Conservation (phyloP, 805 yeast genomes). For the Barnettozyma siamensis region DNA sequence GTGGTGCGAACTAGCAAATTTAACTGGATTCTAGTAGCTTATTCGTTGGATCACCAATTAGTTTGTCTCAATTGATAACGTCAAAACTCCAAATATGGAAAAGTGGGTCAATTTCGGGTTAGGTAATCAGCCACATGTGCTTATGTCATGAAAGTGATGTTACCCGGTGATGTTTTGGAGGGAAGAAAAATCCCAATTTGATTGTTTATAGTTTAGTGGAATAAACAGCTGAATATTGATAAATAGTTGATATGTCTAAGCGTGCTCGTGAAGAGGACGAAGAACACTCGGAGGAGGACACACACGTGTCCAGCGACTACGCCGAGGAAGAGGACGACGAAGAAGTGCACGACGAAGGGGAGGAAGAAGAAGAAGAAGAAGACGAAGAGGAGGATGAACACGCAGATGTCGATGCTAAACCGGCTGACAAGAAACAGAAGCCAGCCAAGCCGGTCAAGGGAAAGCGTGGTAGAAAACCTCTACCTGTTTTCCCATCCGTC, state of each 20-base stretch:
- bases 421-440: conserved; percentile 1
- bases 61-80: not conserved
- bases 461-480: conserved; percentile 38
- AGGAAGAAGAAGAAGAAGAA: conserved; percentile 14
- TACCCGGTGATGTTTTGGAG: no score
- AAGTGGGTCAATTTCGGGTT: not conserved
- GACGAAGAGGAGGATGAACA: conserved; percentile 12
- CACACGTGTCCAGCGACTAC: conserved; percentile 1
- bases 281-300: not conserved
- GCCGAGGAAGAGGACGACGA: conserved; percentile 14
- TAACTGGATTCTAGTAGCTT: not conserved
- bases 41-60: not conserved
- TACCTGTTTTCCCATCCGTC: conserved; percentile 27
- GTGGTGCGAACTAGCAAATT: not conserved
- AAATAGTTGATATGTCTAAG: no score
- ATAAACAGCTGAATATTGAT: no score
- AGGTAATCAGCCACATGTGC: not conserved
- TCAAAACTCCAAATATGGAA: not conserved
- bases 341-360: conserved; percentile 24
- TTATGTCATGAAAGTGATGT: not conserved
- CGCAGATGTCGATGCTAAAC: conserved; percentile 3
- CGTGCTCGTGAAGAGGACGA: conserved; percentile 1
- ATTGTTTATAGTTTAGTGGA: no score
- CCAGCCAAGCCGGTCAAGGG: conserved; percentile 22
- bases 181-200: no score